Evolutionary conservation across 768 basidiomycete genomes (phyloP).

Genomic region (Russula griseocarnosa): DNA sequence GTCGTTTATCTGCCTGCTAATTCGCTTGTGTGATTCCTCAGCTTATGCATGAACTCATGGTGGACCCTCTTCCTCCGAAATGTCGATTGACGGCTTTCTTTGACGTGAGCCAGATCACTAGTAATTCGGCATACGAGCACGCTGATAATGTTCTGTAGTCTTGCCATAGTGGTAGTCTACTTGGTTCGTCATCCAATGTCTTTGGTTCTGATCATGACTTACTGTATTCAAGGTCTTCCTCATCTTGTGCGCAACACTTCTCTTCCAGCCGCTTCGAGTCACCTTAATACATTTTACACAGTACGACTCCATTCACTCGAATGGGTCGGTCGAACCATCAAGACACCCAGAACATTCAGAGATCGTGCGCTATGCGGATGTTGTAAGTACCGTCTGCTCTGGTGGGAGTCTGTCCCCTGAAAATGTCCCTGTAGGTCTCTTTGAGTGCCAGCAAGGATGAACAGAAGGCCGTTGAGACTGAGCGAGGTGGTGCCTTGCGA

Average conservation of each 20-base stretch:
- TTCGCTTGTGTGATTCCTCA: neutral
- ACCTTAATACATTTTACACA: neutral
- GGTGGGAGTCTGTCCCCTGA: neutral
- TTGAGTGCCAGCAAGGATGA: neutral
- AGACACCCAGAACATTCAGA: neutral
- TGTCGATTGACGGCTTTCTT: slow-evolving; percentile 18
- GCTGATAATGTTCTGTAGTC: neutral
- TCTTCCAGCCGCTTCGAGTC: neutral
- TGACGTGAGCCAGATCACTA: slow-evolving; percentile 1
- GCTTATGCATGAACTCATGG: slow-evolving; percentile 1
- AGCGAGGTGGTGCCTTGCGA: neutral
- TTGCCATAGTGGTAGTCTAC: slow-evolving; percentile 6
- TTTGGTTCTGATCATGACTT: neutral
- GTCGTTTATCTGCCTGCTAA: neutral
- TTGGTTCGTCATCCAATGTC: neutral
- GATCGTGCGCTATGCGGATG: neutral
- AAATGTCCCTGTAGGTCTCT: neutral
- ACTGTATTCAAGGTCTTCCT: slow-evolving; percentile 9
- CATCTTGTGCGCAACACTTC: neutral
- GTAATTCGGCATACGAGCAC: neutral
- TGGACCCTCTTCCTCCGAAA: neutral
- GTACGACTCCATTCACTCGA: slow-evolving; percentile 1
- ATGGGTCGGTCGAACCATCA: neutral
- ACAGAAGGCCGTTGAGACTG: neutral
- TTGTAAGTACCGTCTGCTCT: neutral